These are phyloP conservation scores for Aspergillus tanneri DNA, from an alignment of 2,329 filamentous ascomycete genomes.

Conservation along the genomic window DNA sequence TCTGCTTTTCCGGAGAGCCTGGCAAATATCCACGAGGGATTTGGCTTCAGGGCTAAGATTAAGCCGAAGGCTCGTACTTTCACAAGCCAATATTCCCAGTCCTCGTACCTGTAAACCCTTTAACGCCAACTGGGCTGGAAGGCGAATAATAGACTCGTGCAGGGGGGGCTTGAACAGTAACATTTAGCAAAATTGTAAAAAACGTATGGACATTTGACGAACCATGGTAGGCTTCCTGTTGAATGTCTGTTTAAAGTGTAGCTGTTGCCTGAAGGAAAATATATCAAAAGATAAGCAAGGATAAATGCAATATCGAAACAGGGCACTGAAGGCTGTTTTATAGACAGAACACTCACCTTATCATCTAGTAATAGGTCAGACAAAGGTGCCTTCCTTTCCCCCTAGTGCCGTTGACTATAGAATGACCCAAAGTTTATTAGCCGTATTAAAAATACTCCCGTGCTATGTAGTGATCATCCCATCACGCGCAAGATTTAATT, in stretches of 20 bases:
- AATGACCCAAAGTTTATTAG: too few species aligned
- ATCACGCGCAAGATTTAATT: not conserved
- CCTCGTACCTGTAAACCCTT: constrained; percentile 7
- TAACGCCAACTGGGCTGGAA: constrained; percentile 6
- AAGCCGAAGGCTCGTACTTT: not conserved
- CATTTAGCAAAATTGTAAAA: constrained; percentile 2
- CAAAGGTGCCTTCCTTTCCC: too few species aligned
- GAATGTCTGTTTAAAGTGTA: too few species aligned
- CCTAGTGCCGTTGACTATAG: too few species aligned
- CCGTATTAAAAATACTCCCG: not conserved
- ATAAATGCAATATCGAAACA: too few species aligned
- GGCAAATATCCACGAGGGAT: constrained; percentile 5
- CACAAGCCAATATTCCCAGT: constrained; percentile 5
- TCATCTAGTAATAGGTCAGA: too few species aligned
- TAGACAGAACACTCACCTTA: too few species aligned
- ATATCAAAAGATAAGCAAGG: too few species aligned
- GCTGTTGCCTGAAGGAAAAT: too few species aligned
- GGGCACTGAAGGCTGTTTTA: too few species aligned
- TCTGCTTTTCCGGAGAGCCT: constrained; percentile 3
- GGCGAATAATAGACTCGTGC: constrained; percentile 5
- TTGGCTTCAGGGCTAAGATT: constrained; percentile 1
- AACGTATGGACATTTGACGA: constrained; percentile 2
- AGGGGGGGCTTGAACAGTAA: not conserved
- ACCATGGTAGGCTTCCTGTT: constrained; percentile 1
- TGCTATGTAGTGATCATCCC: not conserved